Evolutionary conservation across 2,329 filamentous ascomycete species (phyloP), one percentile per base, ranked within the genome.

Genomic region (Fusarium dlaminii): DNA sequence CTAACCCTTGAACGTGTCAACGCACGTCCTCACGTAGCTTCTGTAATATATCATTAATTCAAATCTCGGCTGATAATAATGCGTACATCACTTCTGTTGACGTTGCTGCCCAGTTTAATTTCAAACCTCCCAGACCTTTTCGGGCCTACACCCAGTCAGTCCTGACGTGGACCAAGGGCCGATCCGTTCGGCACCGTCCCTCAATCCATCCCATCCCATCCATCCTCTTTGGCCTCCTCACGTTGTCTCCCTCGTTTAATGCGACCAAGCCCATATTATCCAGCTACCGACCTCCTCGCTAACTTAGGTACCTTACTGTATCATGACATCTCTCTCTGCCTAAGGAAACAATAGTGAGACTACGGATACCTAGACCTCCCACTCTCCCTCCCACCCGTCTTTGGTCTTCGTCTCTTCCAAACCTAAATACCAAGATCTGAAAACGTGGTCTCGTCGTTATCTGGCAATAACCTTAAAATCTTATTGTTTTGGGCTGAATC

Each of bases 91-190:
- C 29, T 58, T 20, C 39, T 48, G 43, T 52, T 63, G 39, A 45
- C 39, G 22, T 64, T 73, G 69, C 65, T 73, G 69, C 65, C 70
- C 70, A 70, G 70, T 56, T 69, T 75, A 73, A 61, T 61, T 69
- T 68, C 73, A 73, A 61, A 39, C 54, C 60, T 58, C 49, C 43
- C 49, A 57, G 43, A 58, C 59, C 51, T 30, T 68, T 59, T 73
- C 57, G 59, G 55, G 63, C 61, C 59, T 67, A 68, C 69, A 59
- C 67, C 69, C 65, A 63, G 60, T 48, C 73, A 51, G 63, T 52
- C 61, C 69, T 75, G 74, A 77, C 77, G 77, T 78, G 75, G 77
- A 70, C 62, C 75, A 76, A 78, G 77, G 77, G 74, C 75, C 77
- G 77, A 75, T 77, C 77, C 77, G 77, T 73, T 69, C 72, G 68